Base-by-base conservation (phyloP, 345 rosid species). In the Populus euphratica region DNA sequence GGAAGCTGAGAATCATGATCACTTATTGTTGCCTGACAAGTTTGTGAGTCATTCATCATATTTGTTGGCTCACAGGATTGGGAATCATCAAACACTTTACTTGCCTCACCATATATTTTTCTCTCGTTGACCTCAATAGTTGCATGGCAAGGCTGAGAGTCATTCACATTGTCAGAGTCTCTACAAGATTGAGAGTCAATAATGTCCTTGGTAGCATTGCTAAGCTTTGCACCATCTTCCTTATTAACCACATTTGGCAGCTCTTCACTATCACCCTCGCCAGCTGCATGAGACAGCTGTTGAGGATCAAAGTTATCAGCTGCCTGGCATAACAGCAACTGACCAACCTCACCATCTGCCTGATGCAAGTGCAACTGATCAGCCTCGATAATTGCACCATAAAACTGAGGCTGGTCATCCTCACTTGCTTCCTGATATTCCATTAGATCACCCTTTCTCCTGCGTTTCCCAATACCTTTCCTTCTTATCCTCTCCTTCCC, bases 401-500 rank as follows among this genome's bases (percentile, higher is more conserved):
- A 80, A 71, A 81, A 72, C 49, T 68, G 80, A 47, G 76, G 66
- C 39, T 81, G 80, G 52, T 81, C 84, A 78, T 73, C 82, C 50
- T 76, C 77, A 43, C 80, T 79, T 66, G 81, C 74, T 73, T 70
- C 82, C 29, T 73, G 75, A 41, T 71, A 76, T 63, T 66, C 74
- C 70, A 49, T 36, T 8, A 23, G 41, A 68, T 78, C 74, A 50
- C 78, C 86, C 70, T 76, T 78, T 77, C 77, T 77, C 75, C 70
- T 72, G 4, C 79, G 66, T 74, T 77, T 77, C 74, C 82, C 69
- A 23, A 49, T 63, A 72, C 75, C 69, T 75, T 83, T 77, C 69
- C 81, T 77, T 72, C 86, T 74, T n/a, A 80, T 68, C 54, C 72
- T 74, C 61, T 83, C 79, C 78, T 80, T 83, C 35, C 79, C 83